Percentiles rank a stretch among this genome's conserved stretches.
Evolutionary conservation across 2,329 filamentous ascomycete species (phyloP).

Genomic region (Pyricularia grisea): DNA sequence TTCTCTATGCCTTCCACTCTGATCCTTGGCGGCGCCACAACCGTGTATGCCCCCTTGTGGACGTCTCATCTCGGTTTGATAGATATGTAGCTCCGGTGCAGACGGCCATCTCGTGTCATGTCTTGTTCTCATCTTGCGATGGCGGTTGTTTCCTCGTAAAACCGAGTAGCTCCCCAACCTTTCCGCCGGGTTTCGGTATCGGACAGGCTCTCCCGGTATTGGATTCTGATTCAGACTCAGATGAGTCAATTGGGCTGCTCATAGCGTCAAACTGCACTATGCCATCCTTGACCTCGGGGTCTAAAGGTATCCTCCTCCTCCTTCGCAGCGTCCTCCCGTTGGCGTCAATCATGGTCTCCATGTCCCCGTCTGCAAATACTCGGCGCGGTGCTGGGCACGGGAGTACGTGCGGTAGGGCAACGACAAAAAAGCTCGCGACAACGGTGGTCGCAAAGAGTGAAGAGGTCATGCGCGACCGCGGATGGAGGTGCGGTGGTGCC

Average conservation of each 20-base stretch:
- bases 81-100: not conserved
- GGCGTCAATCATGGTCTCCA: slow-evolving; percentile 29
- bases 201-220: slow-evolving; percentile 64
- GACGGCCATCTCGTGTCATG: not conserved
- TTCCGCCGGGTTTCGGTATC: slow-evolving; percentile 77
- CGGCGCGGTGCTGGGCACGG: slow-evolving; percentile 79
- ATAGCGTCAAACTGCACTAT: slow-evolving; percentile 37
- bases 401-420: slow-evolving; percentile 79
- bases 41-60: not conserved
- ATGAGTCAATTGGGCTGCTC: slow-evolving; percentile 16
- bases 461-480: slow-evolving; percentile 84
- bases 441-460: slow-evolving; percentile 94
- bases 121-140: slow-evolving; percentile 7
- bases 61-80: not conserved
- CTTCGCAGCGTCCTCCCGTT: slow-evolving; percentile 34
- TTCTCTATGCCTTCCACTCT: not conserved
- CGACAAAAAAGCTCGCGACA: slow-evolving; percentile 81
- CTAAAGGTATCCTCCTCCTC: slow-evolving; percentile 17
- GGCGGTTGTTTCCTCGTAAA: slow-evolving; percentile 37
- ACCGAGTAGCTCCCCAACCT: slow-evolving; percentile 43
- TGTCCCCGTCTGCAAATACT: slow-evolving; percentile 62
- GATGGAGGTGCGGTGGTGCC: slow-evolving; percentile 84
- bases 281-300: slow-evolving; percentile 31
- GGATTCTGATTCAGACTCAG: not conserved
- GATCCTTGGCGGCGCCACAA: not conserved